These are phyloP conservation scores for Staphylotrichum tortipilum DNA, from an alignment of 495 filamentous ascomycete species.

Conservation along the genomic window DNA sequence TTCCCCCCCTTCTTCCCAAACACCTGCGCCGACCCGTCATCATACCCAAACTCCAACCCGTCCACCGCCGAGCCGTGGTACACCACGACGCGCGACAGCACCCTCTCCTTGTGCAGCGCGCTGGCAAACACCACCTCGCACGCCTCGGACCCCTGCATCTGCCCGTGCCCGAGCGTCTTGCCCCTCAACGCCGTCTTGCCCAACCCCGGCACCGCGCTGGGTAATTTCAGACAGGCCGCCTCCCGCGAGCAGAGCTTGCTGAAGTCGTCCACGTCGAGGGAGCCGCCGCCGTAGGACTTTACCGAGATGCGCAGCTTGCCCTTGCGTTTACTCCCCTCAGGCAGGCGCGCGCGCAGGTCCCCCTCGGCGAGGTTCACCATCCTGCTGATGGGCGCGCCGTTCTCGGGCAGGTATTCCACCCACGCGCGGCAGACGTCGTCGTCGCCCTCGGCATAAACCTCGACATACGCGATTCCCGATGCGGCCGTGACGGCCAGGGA, in stretches of 20 bases:
- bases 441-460: slow-evolving; percentile 64
- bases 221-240: slow-evolving; percentile 59
- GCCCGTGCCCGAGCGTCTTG: slow-evolving; percentile 63
- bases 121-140: slow-evolving; percentile 70
- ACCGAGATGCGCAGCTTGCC: slow-evolving; percentile 61
- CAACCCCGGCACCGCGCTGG: slow-evolving; percentile 34
- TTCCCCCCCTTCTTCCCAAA: slow-evolving; percentile 81
- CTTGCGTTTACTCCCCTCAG: slow-evolving; percentile 56
- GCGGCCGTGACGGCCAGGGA: slow-evolving; percentile 70
- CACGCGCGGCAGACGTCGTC: slow-evolving; percentile 61
- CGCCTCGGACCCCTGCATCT: slow-evolving; percentile 61
- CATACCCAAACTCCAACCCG: slow-evolving; percentile 88
- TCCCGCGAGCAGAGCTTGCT: slow-evolving; percentile 60
- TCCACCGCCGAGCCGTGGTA: slow-evolving; percentile 74
- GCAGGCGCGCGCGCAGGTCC: slow-evolving; percentile 62
- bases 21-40: slow-evolving; percentile 76
- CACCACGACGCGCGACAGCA: slow-evolving; percentile 65
- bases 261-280: slow-evolving; percentile 66
- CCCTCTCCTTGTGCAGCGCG: slow-evolving; percentile 56
- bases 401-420: slow-evolving; percentile 66
- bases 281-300: slow-evolving; percentile 65
- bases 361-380: slow-evolving; percentile 65
- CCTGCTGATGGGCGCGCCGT: slow-evolving; percentile 48
- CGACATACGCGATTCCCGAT: slow-evolving; percentile 72
- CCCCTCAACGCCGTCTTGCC: slow-evolving; percentile 68